Conservation (phyloP, 1,284 basidiomycete genomes). For the Porodaedalea pini region DNA sequence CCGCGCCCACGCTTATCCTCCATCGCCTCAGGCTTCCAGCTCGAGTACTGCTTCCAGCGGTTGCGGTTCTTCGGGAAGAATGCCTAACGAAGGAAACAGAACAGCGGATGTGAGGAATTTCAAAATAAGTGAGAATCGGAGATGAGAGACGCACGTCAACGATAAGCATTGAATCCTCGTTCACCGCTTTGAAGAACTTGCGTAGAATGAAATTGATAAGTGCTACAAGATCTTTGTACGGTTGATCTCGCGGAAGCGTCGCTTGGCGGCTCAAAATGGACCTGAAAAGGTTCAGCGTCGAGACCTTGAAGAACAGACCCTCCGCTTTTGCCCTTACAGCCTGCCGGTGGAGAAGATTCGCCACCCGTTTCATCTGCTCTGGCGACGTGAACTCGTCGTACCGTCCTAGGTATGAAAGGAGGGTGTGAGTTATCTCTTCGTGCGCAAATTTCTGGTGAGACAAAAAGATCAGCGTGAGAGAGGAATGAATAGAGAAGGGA, state of each 20-base stretch:
- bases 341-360: constrained; percentile 83
- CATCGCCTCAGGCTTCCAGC: constrained; percentile 70
- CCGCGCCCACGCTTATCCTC: constrained; percentile 34
- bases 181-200: constrained; percentile 87
- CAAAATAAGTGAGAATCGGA: constrained; percentile 23
- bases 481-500: constrained; percentile 13
- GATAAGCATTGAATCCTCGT: constrained; percentile 78
- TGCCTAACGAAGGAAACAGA: constrained; percentile 48
- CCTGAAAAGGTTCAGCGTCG: constrained; percentile 82
- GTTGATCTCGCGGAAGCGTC: constrained; percentile 69
- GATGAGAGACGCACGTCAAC: constrained; percentile 58
- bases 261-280: constrained; percentile 74
- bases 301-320: constrained; percentile 89
- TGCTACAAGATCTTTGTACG: constrained; percentile 78
- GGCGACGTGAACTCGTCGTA: constrained; percentile 78
- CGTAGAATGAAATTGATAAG: constrained; percentile 83
- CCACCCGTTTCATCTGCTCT: constrained; percentile 83
- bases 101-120: no score
- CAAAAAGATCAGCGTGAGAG: background rate
- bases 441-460: constrained; percentile 73
- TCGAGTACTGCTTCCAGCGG: constrained; percentile 81
- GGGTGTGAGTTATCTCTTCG: constrained; percentile 77
- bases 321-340: constrained; percentile 87
- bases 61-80: constrained; percentile 88
- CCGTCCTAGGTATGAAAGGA: constrained; percentile 74